Conservation (phyloP, 2,329 filamentous ascomycete genomes). For the Trichoderma asperellum region DNA sequence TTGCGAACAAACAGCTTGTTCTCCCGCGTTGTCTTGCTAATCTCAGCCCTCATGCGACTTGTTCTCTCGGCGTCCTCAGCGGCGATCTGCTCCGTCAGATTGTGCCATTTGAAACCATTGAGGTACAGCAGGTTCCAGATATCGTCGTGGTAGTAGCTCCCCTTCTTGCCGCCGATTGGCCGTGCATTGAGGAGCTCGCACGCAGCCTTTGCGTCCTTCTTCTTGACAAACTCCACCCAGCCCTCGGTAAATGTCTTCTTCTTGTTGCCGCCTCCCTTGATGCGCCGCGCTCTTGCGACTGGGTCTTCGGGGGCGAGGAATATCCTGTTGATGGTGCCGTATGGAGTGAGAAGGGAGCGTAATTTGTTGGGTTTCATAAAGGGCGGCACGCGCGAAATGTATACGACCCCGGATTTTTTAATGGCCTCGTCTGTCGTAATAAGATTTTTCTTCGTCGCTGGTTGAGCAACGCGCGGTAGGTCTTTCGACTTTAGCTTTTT, state of each 20-base stretch:
- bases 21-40: slow-evolving; percentile 74
- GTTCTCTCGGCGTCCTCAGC: slow-evolving; percentile 80
- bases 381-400: slow-evolving; percentile 81
- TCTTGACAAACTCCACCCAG: slow-evolving; percentile 81
- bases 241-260: slow-evolving; percentile 81
- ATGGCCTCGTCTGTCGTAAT: slow-evolving; percentile 66
- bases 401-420: slow-evolving; percentile 77
- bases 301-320: slow-evolving; percentile 80
- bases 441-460: slow-evolving; percentile 69
- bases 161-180: slow-evolving; percentile 82
- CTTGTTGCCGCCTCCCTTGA: slow-evolving; percentile 78
- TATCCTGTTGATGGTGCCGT: slow-evolving; percentile 75
- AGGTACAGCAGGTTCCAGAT: slow-evolving; percentile 85
- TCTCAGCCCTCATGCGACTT: slow-evolving; percentile 76
- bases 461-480: slow-evolving; percentile 56
- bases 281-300: slow-evolving; percentile 65
- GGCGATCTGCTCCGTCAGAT: slow-evolving; percentile 75
- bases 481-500: slow-evolving; percentile 39
- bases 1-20: slow-evolving; percentile 82
- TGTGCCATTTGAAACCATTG: slow-evolving; percentile 81
- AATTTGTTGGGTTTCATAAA: slow-evolving; percentile 87
- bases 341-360: slow-evolving; percentile 72
- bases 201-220: slow-evolving; percentile 75
- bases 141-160: slow-evolving; percentile 81
- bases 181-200: slow-evolving; percentile 77